Conservation (phyloP, 805 yeast species). For the Pichia deserticola region DNA sequence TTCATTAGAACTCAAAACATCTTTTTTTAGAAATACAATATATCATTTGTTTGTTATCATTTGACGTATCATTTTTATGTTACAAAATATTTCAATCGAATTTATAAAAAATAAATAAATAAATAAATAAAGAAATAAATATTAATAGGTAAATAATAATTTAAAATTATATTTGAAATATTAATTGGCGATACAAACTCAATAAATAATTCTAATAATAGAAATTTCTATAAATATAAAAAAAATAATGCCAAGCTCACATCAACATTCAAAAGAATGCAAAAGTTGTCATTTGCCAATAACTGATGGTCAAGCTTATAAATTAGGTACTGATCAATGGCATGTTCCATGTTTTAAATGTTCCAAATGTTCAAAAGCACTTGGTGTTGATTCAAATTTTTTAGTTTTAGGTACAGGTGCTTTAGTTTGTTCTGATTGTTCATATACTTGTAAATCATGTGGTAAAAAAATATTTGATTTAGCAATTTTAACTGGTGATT, state of each 20-base stretch:
- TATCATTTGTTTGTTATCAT: too few relatives aligned
- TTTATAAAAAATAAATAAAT: too few relatives aligned
- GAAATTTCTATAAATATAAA: too few relatives aligned
- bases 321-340: slow-evolving; percentile 92
- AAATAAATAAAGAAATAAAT: too few relatives aligned
- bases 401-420: slow-evolving; percentile 90
- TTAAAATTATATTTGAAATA: too few relatives aligned
- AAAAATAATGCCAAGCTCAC: background rate
- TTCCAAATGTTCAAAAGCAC: slow-evolving; percentile 66
- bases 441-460: slow-evolving; percentile 85
- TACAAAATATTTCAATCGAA: too few relatives aligned
- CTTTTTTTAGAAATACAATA: too few relatives aligned
- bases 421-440: slow-evolving; percentile 82
- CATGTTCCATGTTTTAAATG: slow-evolving; percentile 90
- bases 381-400: slow-evolving; percentile 86
- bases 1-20: too few relatives aligned
- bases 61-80: too few relatives aligned
- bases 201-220: too few relatives aligned
- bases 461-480: slow-evolving; percentile 81
- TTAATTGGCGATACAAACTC: too few relatives aligned
- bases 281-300: slow-evolving; percentile 45
- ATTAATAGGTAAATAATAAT: too few relatives aligned
- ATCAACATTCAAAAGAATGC: slow-evolving; percentile 21
- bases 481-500: slow-evolving; percentile 92
- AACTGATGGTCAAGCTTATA: slow-evolving; percentile 90